A percentile compares a stretch with the other conserved stretches of the same genome.
phyloP scores from a whole-genome alignment of 2,329 filamentous ascomycete species.

The Apiospora koreana region DNA sequence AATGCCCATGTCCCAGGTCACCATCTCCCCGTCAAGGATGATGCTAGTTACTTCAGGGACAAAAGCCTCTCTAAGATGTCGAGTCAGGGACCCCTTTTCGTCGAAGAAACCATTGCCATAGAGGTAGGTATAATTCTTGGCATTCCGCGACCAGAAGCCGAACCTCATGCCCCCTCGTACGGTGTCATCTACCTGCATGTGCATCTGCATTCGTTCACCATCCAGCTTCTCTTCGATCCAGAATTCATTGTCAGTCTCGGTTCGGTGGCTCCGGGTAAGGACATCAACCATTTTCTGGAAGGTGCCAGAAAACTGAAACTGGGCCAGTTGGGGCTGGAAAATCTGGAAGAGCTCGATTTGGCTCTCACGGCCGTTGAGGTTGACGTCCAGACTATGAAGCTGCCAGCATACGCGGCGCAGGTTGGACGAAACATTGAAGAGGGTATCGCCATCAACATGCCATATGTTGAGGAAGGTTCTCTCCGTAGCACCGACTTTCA shows the following conservation, averaged over 20 bases:
- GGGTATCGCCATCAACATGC: slow-evolving; percentile 74
- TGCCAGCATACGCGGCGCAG: slow-evolving; percentile 94
- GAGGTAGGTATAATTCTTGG: slow-evolving; percentile 93
- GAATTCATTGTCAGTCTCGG: slow-evolving; percentile 73
- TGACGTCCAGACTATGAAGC: slow-evolving; percentile 70
- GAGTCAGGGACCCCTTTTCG: slow-evolving; percentile 74
- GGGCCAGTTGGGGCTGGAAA: slow-evolving; percentile 93
- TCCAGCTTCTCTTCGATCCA: slow-evolving; percentile 99
- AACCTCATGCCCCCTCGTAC: slow-evolving; percentile 73
- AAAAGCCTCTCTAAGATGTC: slow-evolving; percentile 79
- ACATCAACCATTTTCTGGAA: slow-evolving; percentile 78
- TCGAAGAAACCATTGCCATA: slow-evolving; percentile 81
- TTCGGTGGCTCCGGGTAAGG: slow-evolving; percentile 51
- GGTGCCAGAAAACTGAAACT: slow-evolving; percentile 79
- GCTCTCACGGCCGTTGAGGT: slow-evolving; percentile 73
- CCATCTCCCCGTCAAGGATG: slow-evolving; percentile 97
- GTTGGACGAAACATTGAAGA: slow-evolving; percentile 91
- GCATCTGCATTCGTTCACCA: slow-evolving; percentile 94
- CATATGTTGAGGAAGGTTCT: slow-evolving; percentile 83
- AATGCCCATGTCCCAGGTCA: slow-evolving; percentile 89
- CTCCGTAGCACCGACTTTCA: slow-evolving; percentile 77
- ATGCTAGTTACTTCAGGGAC: slow-evolving; percentile 75
- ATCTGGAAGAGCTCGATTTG: slow-evolving; percentile 87
- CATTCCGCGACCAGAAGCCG: slow-evolving; percentile 92
- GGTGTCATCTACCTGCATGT: slow-evolving; percentile 74